phyloP scores from a whole-genome alignment of 805 yeast species.

The Candida peoriensis region DNA sequence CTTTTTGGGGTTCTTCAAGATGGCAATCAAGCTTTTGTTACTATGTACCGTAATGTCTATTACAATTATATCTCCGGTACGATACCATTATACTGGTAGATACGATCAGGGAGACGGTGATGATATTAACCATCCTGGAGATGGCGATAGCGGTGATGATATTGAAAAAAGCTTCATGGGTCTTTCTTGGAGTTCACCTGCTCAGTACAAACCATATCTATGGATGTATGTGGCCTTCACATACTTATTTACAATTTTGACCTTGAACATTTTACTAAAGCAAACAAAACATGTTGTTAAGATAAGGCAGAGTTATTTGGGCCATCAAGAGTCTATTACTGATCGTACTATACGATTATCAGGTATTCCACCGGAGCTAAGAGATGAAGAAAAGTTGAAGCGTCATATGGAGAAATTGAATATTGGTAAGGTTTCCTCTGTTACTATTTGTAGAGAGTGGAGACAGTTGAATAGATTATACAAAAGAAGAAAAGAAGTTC shows the following conservation, averaged over 20 bases:
- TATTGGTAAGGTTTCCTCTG: slow-evolving; percentile 73
- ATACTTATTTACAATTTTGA: slow-evolving; percentile 71
- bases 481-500: slow-evolving; percentile 45
- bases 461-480: slow-evolving; percentile 58
- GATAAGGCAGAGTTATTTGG: slow-evolving; percentile 77
- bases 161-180: not conserved
- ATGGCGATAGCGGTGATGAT: no score
- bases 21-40: slow-evolving; percentile 70
- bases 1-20: slow-evolving; percentile 82
- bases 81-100: slow-evolving; percentile 79
- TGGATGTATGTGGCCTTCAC: slow-evolving; percentile 91
- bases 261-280: slow-evolving; percentile 55
- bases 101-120: slow-evolving; percentile 52
- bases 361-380: slow-evolving; percentile 79
- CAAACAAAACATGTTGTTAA: slow-evolving; percentile 72
- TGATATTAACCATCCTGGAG: no score
- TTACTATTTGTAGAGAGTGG: slow-evolving; percentile 87
- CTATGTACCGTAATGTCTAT: slow-evolving; percentile 67
- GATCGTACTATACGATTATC: slow-evolving; percentile 85
- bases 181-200: slow-evolving; percentile 36
- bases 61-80: slow-evolving; percentile 74
- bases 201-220: slow-evolving; percentile 50
- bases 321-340: slow-evolving; percentile 82
- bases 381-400: slow-evolving; percentile 64
- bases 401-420: slow-evolving; percentile 73